Conservation (phyloP, 1,284 basidiomycete genomes). For the Ustilago lituana region DNA sequence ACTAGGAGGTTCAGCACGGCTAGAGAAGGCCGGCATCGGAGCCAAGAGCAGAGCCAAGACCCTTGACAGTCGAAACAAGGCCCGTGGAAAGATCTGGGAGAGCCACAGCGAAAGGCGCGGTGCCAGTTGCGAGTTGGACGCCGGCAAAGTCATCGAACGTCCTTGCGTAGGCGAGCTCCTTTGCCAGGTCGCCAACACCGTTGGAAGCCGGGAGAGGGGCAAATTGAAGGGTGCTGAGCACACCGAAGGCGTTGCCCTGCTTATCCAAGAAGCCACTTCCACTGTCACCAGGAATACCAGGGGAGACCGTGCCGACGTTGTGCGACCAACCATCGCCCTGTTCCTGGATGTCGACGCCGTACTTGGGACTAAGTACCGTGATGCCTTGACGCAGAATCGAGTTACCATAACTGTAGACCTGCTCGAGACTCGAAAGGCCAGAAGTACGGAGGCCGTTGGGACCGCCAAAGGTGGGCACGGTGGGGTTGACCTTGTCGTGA, state of each 20-base stretch:
- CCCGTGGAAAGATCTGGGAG: slow-evolving; percentile 29
- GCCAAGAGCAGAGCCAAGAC: slow-evolving; percentile 1
- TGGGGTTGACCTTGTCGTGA: slow-evolving; percentile 51
- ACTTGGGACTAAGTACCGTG: slow-evolving; percentile 50
- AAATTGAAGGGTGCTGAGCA: slow-evolving; percentile 48
- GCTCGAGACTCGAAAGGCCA: slow-evolving; percentile 29
- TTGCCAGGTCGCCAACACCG: slow-evolving; percentile 45
- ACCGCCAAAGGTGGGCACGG: slow-evolving; percentile 51
- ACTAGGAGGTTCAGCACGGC: neutral
- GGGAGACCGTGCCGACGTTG: slow-evolving; percentile 34
- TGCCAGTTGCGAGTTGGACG: slow-evolving; percentile 46
- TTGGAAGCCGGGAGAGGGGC: slow-evolving; percentile 47
- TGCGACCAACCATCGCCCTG: slow-evolving; percentile 52
- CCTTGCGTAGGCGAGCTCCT: slow-evolving; percentile 42
- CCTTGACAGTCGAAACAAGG: slow-evolving; percentile 20
- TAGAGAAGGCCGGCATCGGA: slow-evolving; percentile 2
- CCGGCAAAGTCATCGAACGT: slow-evolving; percentile 44
- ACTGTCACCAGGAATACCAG: slow-evolving; percentile 54
- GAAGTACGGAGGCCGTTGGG: slow-evolving; percentile 36
- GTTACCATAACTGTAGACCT: slow-evolving; percentile 55
- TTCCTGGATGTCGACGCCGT: slow-evolving; percentile 41
- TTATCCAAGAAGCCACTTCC: slow-evolving; percentile 49
- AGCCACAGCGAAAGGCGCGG: slow-evolving; percentile 40
- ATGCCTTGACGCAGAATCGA: slow-evolving; percentile 52
- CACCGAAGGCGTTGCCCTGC: slow-evolving; percentile 43